Evolutionary conservation across 2,329 filamentous ascomycete genomes (phyloP), one percentile per base, ranked within the genome.

Genomic region (Anthostomella pinea): DNA sequence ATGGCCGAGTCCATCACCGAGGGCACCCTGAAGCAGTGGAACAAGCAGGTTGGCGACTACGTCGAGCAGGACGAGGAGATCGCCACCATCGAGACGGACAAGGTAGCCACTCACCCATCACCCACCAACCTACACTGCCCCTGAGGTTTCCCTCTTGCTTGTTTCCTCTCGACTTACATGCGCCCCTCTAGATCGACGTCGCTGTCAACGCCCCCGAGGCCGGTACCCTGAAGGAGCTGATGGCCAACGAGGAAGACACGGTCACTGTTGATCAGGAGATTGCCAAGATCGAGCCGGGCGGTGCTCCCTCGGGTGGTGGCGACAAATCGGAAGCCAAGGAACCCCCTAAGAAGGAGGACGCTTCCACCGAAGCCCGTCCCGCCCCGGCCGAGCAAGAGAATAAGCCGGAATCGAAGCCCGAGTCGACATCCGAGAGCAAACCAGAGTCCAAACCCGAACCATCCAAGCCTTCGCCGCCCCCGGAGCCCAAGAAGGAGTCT

Each of bases 1-100:
- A 97, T 98, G 93, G 93, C 93, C 48, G 93, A 98, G 68, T 97
- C 93, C 32, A 97, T 98, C 64, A 94, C 88, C 28, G 93, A 98
- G 67, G 93, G 93, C 44, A 98, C 93, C 15, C 66, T 98, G 58
- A 96, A 95, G 70, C 89, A 95, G 62, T 97, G 90, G 73, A 85
- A 80, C 57, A 97, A 97, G 64, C 65, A 91, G 68, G 73, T 96
- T 54, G 93, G 93, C 57, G 93, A 98, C 63, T 90, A 81, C 55
- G 90, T 98, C 34, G 89, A 95, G 70, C 83, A 84, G 57, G 93
- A 98, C 60, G 93, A 97, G 69, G 93, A 98, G 65, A 91, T 98
- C 64, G 93, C 93, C 20, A 96, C 91, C 32, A 98, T 98, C 59
- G 93, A 98, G 69, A 98, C 93, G 10, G 93, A 98, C 77, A 98